Conservation (phyloP, 257 asterid species). For the Nyctanthes arbortristis region DNA sequence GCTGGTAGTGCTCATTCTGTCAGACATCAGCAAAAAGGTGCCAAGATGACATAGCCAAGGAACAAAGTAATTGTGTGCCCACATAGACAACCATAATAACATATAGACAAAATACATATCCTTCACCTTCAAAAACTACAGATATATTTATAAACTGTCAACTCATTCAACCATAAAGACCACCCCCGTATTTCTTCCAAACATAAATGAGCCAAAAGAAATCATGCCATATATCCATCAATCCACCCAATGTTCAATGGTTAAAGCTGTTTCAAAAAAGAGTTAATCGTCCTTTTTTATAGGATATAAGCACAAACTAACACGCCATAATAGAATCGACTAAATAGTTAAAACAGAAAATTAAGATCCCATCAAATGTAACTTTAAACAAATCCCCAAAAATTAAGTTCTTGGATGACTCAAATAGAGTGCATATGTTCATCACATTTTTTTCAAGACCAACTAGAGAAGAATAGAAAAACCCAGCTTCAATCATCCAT, state of each 20-base stretch:
- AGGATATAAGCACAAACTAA: too few relatives aligned
- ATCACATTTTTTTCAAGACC: too few relatives aligned
- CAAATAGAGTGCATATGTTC: too few relatives aligned
- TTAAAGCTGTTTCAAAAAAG: neutral
- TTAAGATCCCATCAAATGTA: too few relatives aligned
- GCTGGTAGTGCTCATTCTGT: neutral
- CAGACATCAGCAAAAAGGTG: neutral
- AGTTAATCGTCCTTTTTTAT: too few relatives aligned
- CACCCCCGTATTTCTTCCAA: neutral
- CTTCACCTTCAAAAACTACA: conserved; percentile 8
- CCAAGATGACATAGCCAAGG: neutral
- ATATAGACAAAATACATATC: neutral
- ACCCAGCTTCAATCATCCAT: neutral
- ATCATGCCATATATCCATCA: neutral
- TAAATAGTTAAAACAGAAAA: too few relatives aligned
- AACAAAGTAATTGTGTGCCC: conserved; percentile 12
- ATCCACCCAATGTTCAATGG: neutral
- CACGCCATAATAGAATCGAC: too few relatives aligned
- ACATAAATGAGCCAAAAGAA: conserved; percentile 3
- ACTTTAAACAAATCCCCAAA: too few relatives aligned
- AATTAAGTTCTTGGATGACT: too few relatives aligned
- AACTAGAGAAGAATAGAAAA: too few relatives aligned
- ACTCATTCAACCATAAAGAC: conserved; percentile 1
- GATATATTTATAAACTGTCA: conserved; percentile 7
- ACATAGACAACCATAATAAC: conserved; percentile 9